Base-by-base conservation (phyloP, 2,329 filamentous ascomycete genomes). In the Fusarium veterinarium region DNA sequence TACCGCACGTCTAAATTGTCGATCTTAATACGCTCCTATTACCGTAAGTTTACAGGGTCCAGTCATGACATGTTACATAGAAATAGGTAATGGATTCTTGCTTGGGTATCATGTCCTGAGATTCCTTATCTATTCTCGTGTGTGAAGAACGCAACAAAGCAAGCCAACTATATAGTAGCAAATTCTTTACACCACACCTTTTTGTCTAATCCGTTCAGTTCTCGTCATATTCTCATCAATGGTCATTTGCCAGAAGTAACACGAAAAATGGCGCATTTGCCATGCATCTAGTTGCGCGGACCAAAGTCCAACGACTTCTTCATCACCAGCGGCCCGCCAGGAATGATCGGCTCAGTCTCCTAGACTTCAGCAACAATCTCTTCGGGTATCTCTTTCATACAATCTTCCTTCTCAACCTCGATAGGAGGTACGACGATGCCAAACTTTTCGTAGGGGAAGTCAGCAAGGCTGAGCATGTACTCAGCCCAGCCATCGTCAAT, bases 401-500 rank as follows among this genome's bases (percentile, higher is more conserved):
- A 80, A 9, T 79, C 73, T 63, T 86, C 81, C 58, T 79, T 56
- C 68, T 87, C 85, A 14, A 86, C 84, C 61, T 84, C 82, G 2
- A 64, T 75, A 58, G 42, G 82, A 72, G 70, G 86, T 5, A 89
- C 77, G n/a, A 83, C 80, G 38, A 91, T 91, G 46, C 89, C 89
- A 68, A 89, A 91, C 77, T 83, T 86, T 33, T 84, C 84, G 63
- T 90, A 91, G 0, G 89, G 88, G 67, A 91, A 91, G 42, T 84
- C 77, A 56, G 84, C 85, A 31, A 91, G 79, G 25, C 81, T 85
- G 30, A 79, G 73, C 59, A 87, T 79, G 75, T 89, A 87, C 78
- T 90, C 85, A 3, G 85, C 88, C 89, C 89, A 91, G 19, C 89
- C 90, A 72, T 92, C 90, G 53, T 83, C 86, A 17, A 87, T 58